Base-by-base conservation (phyloP, 2,329 filamentous ascomycete species). In the Didymosphaeria variabile region DNA sequence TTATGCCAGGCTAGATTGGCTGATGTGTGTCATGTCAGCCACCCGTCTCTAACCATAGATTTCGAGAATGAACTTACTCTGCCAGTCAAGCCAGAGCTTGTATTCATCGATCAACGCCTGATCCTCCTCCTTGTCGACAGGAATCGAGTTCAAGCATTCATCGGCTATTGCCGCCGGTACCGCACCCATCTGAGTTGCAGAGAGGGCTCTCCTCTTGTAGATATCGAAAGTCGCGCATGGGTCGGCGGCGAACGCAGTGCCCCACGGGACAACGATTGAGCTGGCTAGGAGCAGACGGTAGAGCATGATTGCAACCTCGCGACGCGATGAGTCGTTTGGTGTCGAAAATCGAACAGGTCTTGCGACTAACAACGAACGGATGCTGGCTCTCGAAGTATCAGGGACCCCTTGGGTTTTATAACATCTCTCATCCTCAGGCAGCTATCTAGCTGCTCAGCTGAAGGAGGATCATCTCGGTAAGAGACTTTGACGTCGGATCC, bases 1-100 rank as follows among this genome's bases (percentile, higher is more conserved):
- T 68, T 65, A 32, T 76, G 65, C 36, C 75, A 75, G 10, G 59
- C 67, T 17, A 77, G 61, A 10, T 66, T 68, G 26, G 67, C 69
- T 38, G 26, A 5, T 29, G 26, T 29, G 26, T 29, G 26, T 29
- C 4, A 29, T 29, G 26, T 29, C 26, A 29, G 26, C 26, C 26
- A 29, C 26, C 26, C 26, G 26, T 29, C 26, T 2, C 6, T 29
- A 29, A 29, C 26, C 26, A 29, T 29, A 6, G 6, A 29, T 5
- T 29, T 6, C 26, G 26, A 29, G 26, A 29, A 29, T 6, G 6
- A 29, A 72, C 44, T 46, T 51, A 29, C 47, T 26, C n/a, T 51
- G 47, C 47, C 47, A 51, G 47, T 51, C 23, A 26, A 51, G 47
- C 17, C 29, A 34, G n/a, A 51, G 47, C 23, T 51, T 51, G 29